Evolutionary conservation across 768 basidiomycete species (phyloP).

Genomic region (Lactifluus hygrophoroides): DNA sequence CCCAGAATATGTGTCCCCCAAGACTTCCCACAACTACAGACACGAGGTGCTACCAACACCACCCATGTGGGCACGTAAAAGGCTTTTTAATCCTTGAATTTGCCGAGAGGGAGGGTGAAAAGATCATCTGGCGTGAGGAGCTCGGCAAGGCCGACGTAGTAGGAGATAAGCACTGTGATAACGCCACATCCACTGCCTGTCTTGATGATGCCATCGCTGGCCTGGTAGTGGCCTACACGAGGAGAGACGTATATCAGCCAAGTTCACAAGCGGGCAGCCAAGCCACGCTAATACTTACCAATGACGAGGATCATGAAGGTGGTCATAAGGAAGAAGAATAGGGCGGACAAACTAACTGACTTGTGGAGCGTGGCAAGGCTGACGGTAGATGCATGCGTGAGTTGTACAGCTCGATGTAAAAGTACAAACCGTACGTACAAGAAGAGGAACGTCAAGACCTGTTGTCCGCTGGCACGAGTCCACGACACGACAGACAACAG

Average conservation of each 20-base stretch:
- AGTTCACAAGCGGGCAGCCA: neutral
- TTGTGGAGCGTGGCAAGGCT: conserved; percentile 45
- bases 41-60: no score
- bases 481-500: no score
- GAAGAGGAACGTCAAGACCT: conserved; percentile 61
- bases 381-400: neutral
- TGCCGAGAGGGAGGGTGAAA: conserved; percentile 36
- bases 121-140: conserved; percentile 32
- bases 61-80: no score
- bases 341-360: conserved; percentile 39
- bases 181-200: conserved; percentile 39
- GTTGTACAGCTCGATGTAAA: no score
- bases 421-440: conserved; percentile 28
- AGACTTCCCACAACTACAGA: neutral
- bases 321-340: conserved; percentile 45
- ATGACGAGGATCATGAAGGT: conserved; percentile 43
- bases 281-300: conserved; percentile 25
- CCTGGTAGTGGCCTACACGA: conserved; percentile 12
- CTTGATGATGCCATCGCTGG: conserved; percentile 22
- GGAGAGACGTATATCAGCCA: neutral
- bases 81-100: neutral
- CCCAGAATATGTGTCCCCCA: no score
- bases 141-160: conserved; percentile 37
- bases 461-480: no score
- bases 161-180: conserved; percentile 39